Evolutionary conservation across 208 protist species (phyloP).

Genomic region (Blastocrithidia nonstop): DNA sequence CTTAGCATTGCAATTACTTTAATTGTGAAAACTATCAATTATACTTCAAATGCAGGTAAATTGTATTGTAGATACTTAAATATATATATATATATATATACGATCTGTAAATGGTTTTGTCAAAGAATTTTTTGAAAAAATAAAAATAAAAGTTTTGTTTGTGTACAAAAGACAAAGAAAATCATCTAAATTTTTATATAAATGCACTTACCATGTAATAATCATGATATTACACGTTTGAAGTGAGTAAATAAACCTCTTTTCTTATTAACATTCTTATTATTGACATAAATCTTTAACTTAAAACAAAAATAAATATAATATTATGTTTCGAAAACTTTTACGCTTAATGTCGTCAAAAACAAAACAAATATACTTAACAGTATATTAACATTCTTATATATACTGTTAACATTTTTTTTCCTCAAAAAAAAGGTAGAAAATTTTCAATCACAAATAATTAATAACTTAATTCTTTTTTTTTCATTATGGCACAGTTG

Average conservation of each 20-base stretch:
- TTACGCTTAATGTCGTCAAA: background rate
- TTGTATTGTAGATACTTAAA: too few relatives aligned
- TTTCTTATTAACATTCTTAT: conserved; percentile 1
- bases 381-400: background rate
- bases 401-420: background rate
- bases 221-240: background rate
- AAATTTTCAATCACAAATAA: background rate
- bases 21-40: too few relatives aligned
- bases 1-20: too few relatives aligned
- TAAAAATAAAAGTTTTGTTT: background rate
- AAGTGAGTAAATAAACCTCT: background rate
- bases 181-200: too few relatives aligned
- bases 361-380: background rate
- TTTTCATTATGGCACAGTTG: too few relatives aligned
- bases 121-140: conserved; percentile 3
- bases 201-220: too few relatives aligned
- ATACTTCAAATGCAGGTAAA: too few relatives aligned
- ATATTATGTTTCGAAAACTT: background rate
- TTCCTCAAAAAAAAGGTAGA: background rate
- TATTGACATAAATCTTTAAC: background rate
- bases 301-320: conserved; percentile 1
- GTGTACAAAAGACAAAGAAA: too few relatives aligned
- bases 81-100: too few relatives aligned
- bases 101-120: too few relatives aligned
- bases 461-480: too few relatives aligned